Conservation (phyloP, 345 rosid genomes). For the Streptanthus diversifolius region DNA sequence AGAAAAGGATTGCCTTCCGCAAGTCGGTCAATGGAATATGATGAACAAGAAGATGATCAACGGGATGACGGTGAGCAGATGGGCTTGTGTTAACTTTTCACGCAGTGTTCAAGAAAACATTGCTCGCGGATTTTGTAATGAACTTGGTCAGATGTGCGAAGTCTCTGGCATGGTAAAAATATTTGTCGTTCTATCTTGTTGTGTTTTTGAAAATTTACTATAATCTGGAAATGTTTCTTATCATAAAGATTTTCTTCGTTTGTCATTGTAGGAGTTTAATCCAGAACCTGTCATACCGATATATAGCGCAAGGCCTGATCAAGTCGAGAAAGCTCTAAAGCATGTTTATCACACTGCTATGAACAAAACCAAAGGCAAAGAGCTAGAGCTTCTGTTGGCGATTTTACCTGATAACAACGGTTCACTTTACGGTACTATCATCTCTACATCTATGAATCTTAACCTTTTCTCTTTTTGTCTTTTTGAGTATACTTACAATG, state of each 20-base stretch:
- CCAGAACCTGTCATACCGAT: slow-evolving; percentile 91
- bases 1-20: slow-evolving; percentile 96
- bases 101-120: slow-evolving; percentile 89
- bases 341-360: slow-evolving; percentile 76
- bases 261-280: slow-evolving; percentile 65
- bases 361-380: slow-evolving; percentile 92
- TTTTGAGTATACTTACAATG: not conserved
- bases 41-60: slow-evolving; percentile 99
- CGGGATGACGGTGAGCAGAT: slow-evolving; percentile 89
- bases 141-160: slow-evolving; percentile 96
- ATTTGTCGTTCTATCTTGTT: not conserved
- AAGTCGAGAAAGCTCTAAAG: slow-evolving; percentile 94
- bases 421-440: slow-evolving; percentile 72
- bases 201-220: not conserved
- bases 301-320: slow-evolving; percentile 88
- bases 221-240: not conserved
- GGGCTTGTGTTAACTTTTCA: slow-evolving; percentile 98
- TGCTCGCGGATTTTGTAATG: slow-evolving; percentile 88
- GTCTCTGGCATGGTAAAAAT: slow-evolving; percentile 95
- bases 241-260: not conserved
- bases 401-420: slow-evolving; percentile 98
- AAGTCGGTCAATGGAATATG: slow-evolving; percentile 99
- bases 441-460: not conserved
- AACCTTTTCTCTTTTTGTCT: not conserved
- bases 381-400: slow-evolving; percentile 83